A percentile compares a stretch with the other conserved stretches of the same genome.
Conservation (phyloP, 345 rosid genomes). For the Hibiscus syriacus region DNA sequence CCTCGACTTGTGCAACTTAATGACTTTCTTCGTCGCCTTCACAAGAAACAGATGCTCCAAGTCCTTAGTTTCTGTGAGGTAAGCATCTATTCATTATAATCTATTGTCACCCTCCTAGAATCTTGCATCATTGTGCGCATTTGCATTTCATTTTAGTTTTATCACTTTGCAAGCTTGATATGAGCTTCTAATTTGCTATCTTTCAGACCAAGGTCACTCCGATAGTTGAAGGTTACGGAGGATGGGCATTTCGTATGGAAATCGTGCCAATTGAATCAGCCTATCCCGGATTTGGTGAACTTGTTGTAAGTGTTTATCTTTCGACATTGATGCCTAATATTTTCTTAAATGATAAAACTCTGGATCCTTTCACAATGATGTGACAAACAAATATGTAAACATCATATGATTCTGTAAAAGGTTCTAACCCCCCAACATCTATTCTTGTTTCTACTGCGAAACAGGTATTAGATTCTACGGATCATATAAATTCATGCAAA, state of each 20-base stretch:
- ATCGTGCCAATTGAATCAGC: conserved; percentile 93
- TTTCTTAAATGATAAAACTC: no score
- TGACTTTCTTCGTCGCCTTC: conserved; percentile 71
- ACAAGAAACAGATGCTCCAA: conserved; percentile 67
- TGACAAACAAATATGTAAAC: background rate
- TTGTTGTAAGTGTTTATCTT: conserved; percentile 53
- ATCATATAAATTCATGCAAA: conserved; percentile 95
- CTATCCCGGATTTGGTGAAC: conserved; percentile 96
- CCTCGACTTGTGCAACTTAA: conserved; percentile 76
- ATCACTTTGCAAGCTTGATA: background rate
- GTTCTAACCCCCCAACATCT: background rate
- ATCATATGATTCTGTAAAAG: background rate
- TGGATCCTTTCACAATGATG: background rate
- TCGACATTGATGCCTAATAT: background rate
- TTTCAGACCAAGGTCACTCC: conserved; percentile 94
- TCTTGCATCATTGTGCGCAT: background rate
- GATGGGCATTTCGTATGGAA: conserved; percentile 95
- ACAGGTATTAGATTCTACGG: conserved; percentile 91
- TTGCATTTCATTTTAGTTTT: background rate
- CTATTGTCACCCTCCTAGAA: background rate
- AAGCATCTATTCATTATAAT: conserved; percentile 5
- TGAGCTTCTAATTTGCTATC: background rate
- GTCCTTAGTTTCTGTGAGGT: conserved; percentile 99
- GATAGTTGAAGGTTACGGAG: conserved; percentile 95
- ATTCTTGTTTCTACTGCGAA: conserved; percentile 7